Evolutionary conservation across 768 basidiomycete species (phyloP), one percentile per base, ranked within the genome.

Genomic region (Strobilomyces dryophilus): DNA sequence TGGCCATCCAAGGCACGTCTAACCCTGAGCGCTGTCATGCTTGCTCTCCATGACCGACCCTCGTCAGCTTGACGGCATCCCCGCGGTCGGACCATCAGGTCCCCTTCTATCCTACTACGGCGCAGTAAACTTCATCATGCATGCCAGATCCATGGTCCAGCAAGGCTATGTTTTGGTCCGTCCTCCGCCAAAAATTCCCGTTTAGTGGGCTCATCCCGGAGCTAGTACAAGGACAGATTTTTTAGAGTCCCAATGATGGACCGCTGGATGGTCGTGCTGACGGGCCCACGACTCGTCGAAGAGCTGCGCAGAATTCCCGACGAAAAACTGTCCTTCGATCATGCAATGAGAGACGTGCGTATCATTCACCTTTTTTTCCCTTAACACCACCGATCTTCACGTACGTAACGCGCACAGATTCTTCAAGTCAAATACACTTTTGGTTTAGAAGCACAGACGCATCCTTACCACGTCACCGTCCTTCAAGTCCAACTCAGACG

Each of bases 241-340:
- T 82, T 79, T 65, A 77, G 75, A 61, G 66, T 81, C 5, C 65
- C 79, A 0, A 66, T 67, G 40, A 60, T 77, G 39, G 67, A 75
- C 36, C 65, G 71, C 45, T 82, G 81, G 80, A 53, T 74, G 14
- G 69, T 80, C 20, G 61, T 83, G 8, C 62, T 76, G 20, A 70
- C 70, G 18, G 75, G 78, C 1, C 63, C 68, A 0, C 54, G 74
- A 24, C 66, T 75, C 43, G 64, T 82, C 12, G 77, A 82, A 7
- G 82, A 84, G 39, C 59, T 85, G 17, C 73, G 79, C 21, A 74
- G 66, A 52, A 74, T 75, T n/a, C 68, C 74, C 6, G 78, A 79
- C 45, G 69, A 77, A n/a, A 69, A 71, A 26, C 64, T 80, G 5
- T 79, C 78, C 27, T 70, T 75, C 47, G 54, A 61, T 52, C 70